Conservation (phyloP, 768 basidiomycete species). For the Tricholoma sp. region DNA sequence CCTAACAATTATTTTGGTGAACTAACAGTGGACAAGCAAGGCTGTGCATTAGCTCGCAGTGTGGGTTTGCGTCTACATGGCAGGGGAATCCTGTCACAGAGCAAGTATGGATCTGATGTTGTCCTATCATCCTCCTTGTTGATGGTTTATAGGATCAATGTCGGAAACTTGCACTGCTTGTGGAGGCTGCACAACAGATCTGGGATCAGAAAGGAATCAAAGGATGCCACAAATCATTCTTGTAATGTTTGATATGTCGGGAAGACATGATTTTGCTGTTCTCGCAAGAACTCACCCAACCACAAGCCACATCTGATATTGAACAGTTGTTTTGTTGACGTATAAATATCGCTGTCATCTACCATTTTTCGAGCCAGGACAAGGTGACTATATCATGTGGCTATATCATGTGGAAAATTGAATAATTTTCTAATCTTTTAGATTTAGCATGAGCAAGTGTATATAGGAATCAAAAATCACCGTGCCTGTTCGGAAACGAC, state of each 20-base stretch:
- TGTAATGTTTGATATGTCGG: constrained; percentile 5
- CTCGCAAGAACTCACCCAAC: too few species aligned
- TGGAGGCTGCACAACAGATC: constrained; percentile 40
- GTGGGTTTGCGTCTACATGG: constrained; percentile 57
- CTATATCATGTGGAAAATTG: too few species aligned
- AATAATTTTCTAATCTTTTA: too few species aligned
- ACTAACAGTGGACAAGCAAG: constrained; percentile 20
- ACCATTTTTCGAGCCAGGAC: too few species aligned
- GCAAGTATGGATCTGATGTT: constrained; percentile 26
- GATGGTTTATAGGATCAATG: constrained; percentile 37
- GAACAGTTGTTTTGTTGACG: background rate
- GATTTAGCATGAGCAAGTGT: too few species aligned
- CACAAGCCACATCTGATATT: background rate
- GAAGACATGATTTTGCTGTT: too few species aligned
- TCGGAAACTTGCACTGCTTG: constrained; percentile 41
- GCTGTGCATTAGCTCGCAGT: constrained; percentile 57
- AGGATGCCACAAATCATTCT: background rate
- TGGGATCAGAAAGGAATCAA: constrained; percentile 29
- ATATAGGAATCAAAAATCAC: too few species aligned
- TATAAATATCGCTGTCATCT: too few species aligned
- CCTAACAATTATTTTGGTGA: constrained; percentile 1
- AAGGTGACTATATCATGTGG: too few species aligned
- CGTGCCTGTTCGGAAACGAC: too few species aligned
- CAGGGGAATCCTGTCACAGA: constrained; percentile 53
- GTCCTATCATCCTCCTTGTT: background rate